A percentile compares a stretch with the other conserved stretches of the same genome.
Conservation (phyloP, 768 basidiomycete genomes). For the Leccinellum rugosiceps region DNA sequence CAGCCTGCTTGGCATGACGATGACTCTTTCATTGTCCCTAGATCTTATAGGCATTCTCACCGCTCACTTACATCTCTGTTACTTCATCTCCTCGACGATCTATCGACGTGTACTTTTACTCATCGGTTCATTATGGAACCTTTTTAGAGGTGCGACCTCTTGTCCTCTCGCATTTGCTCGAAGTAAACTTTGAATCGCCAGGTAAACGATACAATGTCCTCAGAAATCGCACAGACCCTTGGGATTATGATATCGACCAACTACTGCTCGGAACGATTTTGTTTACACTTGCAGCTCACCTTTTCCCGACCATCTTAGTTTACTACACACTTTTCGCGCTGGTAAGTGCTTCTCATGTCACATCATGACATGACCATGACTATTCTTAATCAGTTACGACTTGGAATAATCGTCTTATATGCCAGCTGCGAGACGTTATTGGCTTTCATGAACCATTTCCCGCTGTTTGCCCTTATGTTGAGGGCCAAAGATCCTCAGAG, state of each 20-base stretch:
- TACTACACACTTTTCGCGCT: slow-evolving; percentile 82
- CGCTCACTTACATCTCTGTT: slow-evolving; percentile 68
- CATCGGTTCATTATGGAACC: slow-evolving; percentile 74
- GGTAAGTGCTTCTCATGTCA: slow-evolving; percentile 34
- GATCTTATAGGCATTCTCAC: slow-evolving; percentile 70
- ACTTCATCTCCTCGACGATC: slow-evolving; percentile 56
- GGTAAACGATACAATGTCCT: slow-evolving; percentile 89
- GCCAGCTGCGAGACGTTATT: slow-evolving; percentile 61
- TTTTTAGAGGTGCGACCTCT: slow-evolving; percentile 71
- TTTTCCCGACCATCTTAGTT: slow-evolving; percentile 80
- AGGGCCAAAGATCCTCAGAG: slow-evolving; percentile 80
- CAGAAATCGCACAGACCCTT: slow-evolving; percentile 83
- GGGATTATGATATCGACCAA: slow-evolving; percentile 91
- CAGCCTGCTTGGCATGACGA: slow-evolving; percentile 52
- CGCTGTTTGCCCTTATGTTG: slow-evolving; percentile 84
- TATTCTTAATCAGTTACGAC: slow-evolving; percentile 40
- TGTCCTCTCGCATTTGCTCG: not conserved
- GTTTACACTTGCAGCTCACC: slow-evolving; percentile 76
- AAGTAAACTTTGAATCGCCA: slow-evolving; percentile 27
- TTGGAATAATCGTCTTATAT: slow-evolving; percentile 55
- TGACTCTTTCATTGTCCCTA: slow-evolving; percentile 59
- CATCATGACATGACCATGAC: not conserved
- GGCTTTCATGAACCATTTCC: slow-evolving; percentile 88
- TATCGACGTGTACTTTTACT: slow-evolving; percentile 59
- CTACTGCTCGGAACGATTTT: slow-evolving; percentile 91